phyloP scores from a whole-genome alignment of 2,329 filamentous ascomycete genomes.

The Trichoderma oligosporum region DNA sequence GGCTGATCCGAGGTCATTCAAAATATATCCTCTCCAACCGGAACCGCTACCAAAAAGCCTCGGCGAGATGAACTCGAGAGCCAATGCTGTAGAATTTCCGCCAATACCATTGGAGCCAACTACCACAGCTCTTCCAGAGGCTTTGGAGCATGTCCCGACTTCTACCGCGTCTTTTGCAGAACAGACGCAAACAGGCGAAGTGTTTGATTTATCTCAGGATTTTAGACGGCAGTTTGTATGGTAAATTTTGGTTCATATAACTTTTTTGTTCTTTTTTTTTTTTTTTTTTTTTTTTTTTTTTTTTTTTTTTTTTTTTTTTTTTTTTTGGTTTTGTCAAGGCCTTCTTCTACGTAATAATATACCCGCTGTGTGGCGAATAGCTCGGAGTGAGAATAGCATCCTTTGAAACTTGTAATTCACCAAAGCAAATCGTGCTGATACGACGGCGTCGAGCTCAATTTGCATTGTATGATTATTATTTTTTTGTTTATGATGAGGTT shows the following conservation, averaged over 20 bases:
- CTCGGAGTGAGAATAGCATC: no score
- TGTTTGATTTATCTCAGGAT: constrained; percentile 13
- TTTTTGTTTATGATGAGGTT: not conserved
- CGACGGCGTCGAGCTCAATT: no score
- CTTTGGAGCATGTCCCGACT: not conserved
- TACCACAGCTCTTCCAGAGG: constrained; percentile 2
- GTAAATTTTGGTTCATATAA: not conserved
- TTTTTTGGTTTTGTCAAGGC: no score
- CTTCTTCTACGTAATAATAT: no score
- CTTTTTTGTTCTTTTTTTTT: not conserved
- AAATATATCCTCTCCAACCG: not conserved
- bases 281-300: no score
- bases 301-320: no score
- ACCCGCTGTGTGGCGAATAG: no score
- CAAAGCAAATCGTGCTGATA: no score
- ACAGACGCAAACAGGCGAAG: not conserved
- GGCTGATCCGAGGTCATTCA: not conserved
- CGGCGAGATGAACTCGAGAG: not conserved
- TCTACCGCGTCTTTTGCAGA: not conserved
- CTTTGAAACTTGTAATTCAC: no score
- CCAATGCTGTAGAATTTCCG: not conserved
- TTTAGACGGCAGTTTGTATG: constrained; percentile 17
- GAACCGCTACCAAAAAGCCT: not conserved
- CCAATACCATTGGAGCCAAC: not conserved
- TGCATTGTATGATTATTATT: no score